Percentiles rank a stretch among this genome's conserved stretches.
Conservation (phyloP, 2,329 filamentous ascomycete genomes). For the Chalaropsis ovoidea region DNA sequence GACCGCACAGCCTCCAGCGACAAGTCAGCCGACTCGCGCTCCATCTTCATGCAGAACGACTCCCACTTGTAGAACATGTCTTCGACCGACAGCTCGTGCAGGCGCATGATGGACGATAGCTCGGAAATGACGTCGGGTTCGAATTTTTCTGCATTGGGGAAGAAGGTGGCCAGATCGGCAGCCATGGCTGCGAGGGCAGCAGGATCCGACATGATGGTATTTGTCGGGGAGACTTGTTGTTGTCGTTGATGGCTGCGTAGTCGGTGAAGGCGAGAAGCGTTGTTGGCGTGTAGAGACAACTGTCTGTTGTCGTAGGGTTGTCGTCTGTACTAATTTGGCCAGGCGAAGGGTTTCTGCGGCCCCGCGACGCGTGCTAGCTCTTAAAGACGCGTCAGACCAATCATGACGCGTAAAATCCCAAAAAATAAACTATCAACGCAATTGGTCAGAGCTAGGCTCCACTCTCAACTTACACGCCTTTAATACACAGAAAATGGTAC, state of each 20-base stretch:
- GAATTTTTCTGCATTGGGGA: constrained; percentile 51
- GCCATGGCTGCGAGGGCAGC: constrained; percentile 17
- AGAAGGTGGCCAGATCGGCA: constrained; percentile 38
- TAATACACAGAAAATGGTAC: neutral
- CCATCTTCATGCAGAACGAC: constrained; percentile 92
- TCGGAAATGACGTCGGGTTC: constrained; percentile 70
- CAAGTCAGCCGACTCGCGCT: constrained; percentile 58
- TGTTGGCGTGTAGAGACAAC: neutral
- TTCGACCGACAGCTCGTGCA: constrained; percentile 70
- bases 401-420: neutral
- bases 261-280: neutral
- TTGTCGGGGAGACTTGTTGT: neutral
- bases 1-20: constrained; percentile 60
- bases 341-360: neutral
- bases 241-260: neutral
- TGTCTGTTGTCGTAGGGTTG: neutral
- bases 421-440: neutral
- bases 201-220: constrained; percentile 15
- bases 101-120: constrained; percentile 72
- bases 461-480: constrained; percentile 7
- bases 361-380: constrained; percentile 22
- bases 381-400: constrained; percentile 23
- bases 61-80: constrained; percentile 99
- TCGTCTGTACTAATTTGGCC: too few relatives aligned
- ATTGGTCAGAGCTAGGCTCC: constrained; percentile 16